A percentile compares a stretch with the other conserved stretches of the same genome.
phyloP scores from a whole-genome alignment of 495 filamentous ascomycete species.

The Penicillium waksmanii region DNA sequence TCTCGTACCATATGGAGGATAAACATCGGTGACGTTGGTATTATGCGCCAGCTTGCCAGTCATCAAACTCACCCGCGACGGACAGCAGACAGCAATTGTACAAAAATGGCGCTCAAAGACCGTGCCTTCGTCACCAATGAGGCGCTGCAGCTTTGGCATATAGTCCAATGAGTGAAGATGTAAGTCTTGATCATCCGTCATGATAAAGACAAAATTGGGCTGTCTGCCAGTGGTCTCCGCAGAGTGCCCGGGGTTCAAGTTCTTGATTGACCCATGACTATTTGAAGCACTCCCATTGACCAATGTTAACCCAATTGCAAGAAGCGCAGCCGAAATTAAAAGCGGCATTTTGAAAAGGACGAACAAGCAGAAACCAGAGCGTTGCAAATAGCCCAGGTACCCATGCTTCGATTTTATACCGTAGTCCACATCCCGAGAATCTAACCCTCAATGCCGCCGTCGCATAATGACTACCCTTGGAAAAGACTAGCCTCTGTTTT shows the following conservation, averaged over 20 bases:
- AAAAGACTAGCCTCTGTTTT: neutral
- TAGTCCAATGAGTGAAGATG: slow-evolving; percentile 57
- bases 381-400: neutral
- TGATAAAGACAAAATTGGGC: slow-evolving; percentile 57
- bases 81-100: slow-evolving; percentile 60
- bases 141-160: slow-evolving; percentile 51
- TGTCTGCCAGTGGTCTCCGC: neutral
- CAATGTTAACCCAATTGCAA: neutral
- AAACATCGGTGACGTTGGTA: slow-evolving; percentile 67
- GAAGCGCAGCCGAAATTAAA: neutral
- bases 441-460: neutral
- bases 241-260: neutral
- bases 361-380: neutral
- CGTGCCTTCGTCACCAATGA: slow-evolving; percentile 50
- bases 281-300: neutral
- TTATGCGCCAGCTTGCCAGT: slow-evolving; percentile 66
- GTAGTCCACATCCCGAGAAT: neutral
- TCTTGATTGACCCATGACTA: neutral
- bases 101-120: slow-evolving; percentile 53
- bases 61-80: slow-evolving; percentile 56
- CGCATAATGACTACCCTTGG: neutral
- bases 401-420: neutral
- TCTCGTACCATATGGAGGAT: slow-evolving; percentile 54
- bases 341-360: neutral
- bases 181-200: slow-evolving; percentile 62